Evolutionary conservation across 2,329 filamentous ascomycete species (phyloP).

Genomic region (Aspergillus transmontanensis): DNA sequence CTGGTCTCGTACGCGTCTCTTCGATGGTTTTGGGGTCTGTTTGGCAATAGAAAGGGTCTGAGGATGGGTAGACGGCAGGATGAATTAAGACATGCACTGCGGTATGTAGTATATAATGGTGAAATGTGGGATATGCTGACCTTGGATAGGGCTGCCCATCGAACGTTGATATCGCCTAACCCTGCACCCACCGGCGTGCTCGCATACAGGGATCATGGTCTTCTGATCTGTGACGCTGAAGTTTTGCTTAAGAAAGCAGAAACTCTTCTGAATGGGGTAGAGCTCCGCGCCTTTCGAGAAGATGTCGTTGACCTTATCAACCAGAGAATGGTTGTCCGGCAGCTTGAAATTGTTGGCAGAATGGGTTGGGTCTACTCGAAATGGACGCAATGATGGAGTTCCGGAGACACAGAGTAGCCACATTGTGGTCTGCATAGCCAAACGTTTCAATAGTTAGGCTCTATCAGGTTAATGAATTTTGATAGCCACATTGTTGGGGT

Average conservation of each 20-base stretch:
- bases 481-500: neutral
- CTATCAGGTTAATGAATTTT: too few species aligned
- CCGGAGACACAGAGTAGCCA: neutral
- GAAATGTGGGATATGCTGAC: slow-evolving; percentile 4
- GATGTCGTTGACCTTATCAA: slow-evolving; percentile 86
- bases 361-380: slow-evolving; percentile 88
- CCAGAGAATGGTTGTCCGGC: slow-evolving; percentile 72
- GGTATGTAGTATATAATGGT: slow-evolving; percentile 43
- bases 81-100: slow-evolving; percentile 73
- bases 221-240: slow-evolving; percentile 88
- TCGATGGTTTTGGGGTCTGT: slow-evolving; percentile 69
- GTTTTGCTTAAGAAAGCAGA: slow-evolving; percentile 71
- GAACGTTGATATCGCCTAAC: slow-evolving; percentile 70
- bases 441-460: too few species aligned
- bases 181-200: slow-evolving; percentile 73
- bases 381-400: slow-evolving; percentile 56
- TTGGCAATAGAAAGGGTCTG: slow-evolving; percentile 72
- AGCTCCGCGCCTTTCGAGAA: slow-evolving; percentile 83
- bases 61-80: slow-evolving; percentile 66
- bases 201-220: slow-evolving; percentile 88
- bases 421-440: neutral
- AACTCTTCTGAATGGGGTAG: slow-evolving; percentile 69
- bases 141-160: slow-evolving; percentile 71
- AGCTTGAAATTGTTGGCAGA: slow-evolving; percentile 76
- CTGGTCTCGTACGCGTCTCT: slow-evolving; percentile 76